Conservation (phyloP, 2,329 filamentous ascomycete species). For the Fusarium penzigii region DNA sequence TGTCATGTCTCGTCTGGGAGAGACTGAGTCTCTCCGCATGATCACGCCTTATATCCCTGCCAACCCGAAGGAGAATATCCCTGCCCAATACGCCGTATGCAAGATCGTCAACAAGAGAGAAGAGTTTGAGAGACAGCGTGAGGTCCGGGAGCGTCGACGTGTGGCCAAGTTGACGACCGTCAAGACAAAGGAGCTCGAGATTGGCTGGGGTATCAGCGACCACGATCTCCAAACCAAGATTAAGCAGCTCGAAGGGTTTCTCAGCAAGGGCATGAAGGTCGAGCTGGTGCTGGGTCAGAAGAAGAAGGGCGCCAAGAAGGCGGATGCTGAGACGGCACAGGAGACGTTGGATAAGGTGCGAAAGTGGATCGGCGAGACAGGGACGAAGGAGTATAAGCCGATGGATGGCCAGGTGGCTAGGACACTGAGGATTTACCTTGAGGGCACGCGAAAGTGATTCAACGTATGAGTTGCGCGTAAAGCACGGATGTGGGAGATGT, state of each 20-base stretch:
- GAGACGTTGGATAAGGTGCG: constrained; percentile 50
- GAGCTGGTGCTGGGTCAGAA: constrained; percentile 66
- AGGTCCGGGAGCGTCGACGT: constrained; percentile 45
- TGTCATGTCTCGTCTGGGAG: constrained; percentile 44
- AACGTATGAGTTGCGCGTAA: not conserved
- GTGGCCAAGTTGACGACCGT: constrained; percentile 42
- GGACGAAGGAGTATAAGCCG: constrained; percentile 46
- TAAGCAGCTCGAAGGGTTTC: constrained; percentile 65
- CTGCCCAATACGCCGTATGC: constrained; percentile 60
- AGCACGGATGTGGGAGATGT: not conserved
- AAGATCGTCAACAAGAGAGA: constrained; percentile 64
- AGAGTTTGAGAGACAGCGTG: constrained; percentile 45
- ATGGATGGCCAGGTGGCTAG: constrained; percentile 47
- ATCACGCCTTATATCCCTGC: constrained; percentile 39
- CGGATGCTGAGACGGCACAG: constrained; percentile 61
- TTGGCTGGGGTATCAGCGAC: constrained; percentile 82
- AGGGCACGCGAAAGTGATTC: constrained; percentile 31
- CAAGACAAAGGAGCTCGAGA: constrained; percentile 74
- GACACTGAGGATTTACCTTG: constrained; percentile 45
- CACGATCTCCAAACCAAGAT: constrained; percentile 76
- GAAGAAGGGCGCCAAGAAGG: constrained; percentile 62
- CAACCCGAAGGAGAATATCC: constrained; percentile 24
- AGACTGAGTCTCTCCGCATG: constrained; percentile 43
- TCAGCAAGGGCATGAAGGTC: constrained; percentile 74
- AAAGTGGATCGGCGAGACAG: constrained; percentile 36